Base-by-base conservation (phyloP, 495 filamentous ascomycete genomes). In the Platismatia glauca region DNA sequence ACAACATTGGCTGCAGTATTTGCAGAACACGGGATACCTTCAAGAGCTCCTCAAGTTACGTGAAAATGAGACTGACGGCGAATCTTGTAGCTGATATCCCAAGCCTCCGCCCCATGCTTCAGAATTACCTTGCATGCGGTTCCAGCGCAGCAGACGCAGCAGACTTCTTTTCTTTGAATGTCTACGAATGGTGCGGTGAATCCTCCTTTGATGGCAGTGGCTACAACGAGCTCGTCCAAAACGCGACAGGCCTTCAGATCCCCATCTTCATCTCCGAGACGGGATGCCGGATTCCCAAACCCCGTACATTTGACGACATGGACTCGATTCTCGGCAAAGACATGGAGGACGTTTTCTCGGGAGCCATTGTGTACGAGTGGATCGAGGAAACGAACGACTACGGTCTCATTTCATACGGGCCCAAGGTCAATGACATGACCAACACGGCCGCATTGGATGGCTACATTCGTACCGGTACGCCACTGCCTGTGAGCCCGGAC, bases 211-310 rank as follows among this genome's bases (percentile, higher is more conserved):
- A 69, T 31, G 75, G 72, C 12, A 93, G 89, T 27, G 90, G 89
- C 61, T 96, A 96, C 74, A 64, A 74, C 53, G 74, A 78, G 48
- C 82, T 94, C 31, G 78, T 88, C 71, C 73, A 74, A 59, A 82
- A 84, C 43, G 79, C 79, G 0, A 79, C 74, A 0, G 74, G 74
- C 64, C 86, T 84, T 73, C 82, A 84, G 57, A 83, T 95, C 34
- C 91, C 91, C 22, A 92, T 92, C 68, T 90, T 91, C 76, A 88
- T 91, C 73, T 89, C 88, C 15, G 89, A 92, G 75, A 91, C 89
- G 12, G 88, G 89, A 59, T 90, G 89, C 75, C 91, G 86, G 66
- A 78, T 76, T 18, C 80, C 81, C 7, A 68, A 71, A 9, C 90
- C 90, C 3, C 84, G 91, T 48, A 77, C 79, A 0, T 96, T 94